These are phyloP conservation scores for Hymenoscyphus fraxineus DNA, from an alignment of 2,329 filamentous ascomycete species.

Conservation along the genomic window DNA sequence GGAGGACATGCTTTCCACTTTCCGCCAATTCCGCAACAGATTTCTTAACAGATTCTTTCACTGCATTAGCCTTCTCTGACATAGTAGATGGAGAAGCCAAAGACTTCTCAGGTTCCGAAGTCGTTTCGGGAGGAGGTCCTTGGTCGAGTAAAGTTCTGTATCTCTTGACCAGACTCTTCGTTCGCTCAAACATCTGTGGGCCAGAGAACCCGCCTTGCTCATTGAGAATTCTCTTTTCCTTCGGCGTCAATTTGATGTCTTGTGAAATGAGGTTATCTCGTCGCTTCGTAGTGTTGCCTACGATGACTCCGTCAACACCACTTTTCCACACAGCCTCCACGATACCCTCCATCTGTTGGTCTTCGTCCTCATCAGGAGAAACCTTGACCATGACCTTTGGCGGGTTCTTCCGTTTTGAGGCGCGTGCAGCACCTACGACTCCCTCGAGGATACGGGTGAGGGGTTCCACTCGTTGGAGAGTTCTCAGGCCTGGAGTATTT, in stretches of 20 bases:
- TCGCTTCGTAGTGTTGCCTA: conserved; percentile 93
- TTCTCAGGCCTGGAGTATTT: conserved; percentile 87
- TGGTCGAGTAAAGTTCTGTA: conserved; percentile 70
- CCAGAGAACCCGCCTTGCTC: conserved; percentile 90
- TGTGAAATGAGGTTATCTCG: conserved; percentile 67
- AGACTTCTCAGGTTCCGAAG: conserved; percentile 24
- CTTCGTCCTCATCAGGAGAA: conserved; percentile 87
- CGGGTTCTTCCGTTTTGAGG: conserved; percentile 64
- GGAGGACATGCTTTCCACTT: neutral
- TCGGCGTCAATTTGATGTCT: conserved; percentile 58
- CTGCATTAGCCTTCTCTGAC: conserved; percentile 34
- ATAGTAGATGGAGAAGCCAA: conserved; percentile 34
- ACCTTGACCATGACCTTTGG: conserved; percentile 97
- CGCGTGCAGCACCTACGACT: conserved; percentile 74
- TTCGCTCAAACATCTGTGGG: conserved; percentile 80
- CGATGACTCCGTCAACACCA: conserved; percentile 91
- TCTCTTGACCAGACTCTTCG: conserved; percentile 70
- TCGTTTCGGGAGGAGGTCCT: conserved; percentile 37
- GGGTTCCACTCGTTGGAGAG: conserved; percentile 80
- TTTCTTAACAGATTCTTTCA: conserved; percentile 20
- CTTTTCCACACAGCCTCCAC: conserved; percentile 78
- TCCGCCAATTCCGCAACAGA: neutral
- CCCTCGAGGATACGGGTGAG: conserved; percentile 75
- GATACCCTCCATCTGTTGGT: conserved; percentile 81
- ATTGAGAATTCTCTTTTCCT: conserved; percentile 64